Evolutionary conservation across 169 alveolate species (phyloP).

Genomic region (Theileria annulata): DNA sequence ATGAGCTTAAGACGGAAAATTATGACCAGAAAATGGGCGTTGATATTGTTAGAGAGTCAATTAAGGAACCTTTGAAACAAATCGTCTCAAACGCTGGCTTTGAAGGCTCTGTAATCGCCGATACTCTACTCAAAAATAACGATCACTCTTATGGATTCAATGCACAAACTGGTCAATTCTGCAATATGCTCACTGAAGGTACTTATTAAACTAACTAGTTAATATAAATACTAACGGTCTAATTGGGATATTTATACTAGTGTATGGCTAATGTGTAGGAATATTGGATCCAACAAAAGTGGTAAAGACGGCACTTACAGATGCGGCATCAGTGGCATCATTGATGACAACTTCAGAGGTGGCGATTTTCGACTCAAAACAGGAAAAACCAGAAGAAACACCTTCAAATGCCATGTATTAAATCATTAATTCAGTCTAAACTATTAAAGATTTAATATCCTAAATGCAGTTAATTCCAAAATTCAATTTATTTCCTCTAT

Average conservation of each 20-base stretch:
- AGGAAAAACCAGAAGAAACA: constrained; percentile 69
- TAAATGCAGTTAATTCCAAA: background rate
- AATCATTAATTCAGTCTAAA: background rate
- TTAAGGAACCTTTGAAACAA: constrained; percentile 94
- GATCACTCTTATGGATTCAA: constrained; percentile 89
- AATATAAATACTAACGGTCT: too few species aligned
- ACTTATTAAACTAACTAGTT: background rate
- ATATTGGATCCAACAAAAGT: constrained; percentile 99
- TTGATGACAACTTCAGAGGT: constrained; percentile 98
- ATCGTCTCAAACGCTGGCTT: constrained; percentile 98
- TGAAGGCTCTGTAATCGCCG: constrained; percentile 97
- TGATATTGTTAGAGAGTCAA: constrained; percentile 92
- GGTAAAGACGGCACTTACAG: constrained; percentile 96
- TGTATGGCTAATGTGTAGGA: constrained; percentile 87
- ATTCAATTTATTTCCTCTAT: too few species aligned
- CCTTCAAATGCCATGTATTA: constrained; percentile 70
- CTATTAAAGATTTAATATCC: too few species aligned
- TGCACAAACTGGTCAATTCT: constrained; percentile 93
- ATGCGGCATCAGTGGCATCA: constrained; percentile 97
- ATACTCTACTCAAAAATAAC: constrained; percentile 85
- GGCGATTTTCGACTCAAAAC: constrained; percentile 85
- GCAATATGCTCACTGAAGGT: constrained; percentile 86
- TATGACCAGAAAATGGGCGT: constrained; percentile 94
- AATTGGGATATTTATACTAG: background rate
- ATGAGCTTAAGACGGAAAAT: constrained; percentile 79